Evolutionary conservation across 2,329 filamentous ascomycete genomes (phyloP).

Genomic region (Fusarium luffae): DNA sequence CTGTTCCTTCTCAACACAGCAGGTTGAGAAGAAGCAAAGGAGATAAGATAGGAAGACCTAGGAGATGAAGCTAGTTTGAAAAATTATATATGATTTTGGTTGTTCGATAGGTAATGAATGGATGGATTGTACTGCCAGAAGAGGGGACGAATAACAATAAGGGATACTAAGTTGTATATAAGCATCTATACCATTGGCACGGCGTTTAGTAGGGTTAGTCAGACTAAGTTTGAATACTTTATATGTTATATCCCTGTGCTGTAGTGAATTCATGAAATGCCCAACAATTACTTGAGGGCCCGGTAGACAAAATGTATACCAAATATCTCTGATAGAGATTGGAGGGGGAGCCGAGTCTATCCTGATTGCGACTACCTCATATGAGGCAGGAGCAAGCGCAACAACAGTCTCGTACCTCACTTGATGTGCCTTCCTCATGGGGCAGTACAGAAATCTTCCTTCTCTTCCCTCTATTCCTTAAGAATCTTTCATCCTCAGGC

Average conservation of each 20-base stretch:
- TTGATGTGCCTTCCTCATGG: not conserved
- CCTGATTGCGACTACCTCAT: not conserved
- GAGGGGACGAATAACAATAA: constrained; percentile 27
- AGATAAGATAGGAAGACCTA: constrained; percentile 41
- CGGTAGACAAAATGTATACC: not conserved
- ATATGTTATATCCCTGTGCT: constrained; percentile 16
- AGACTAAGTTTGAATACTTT: constrained; percentile 41
- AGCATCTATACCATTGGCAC: constrained; percentile 56
- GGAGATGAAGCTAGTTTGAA: constrained; percentile 33
- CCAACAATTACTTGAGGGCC: not conserved
- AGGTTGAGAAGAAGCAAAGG: constrained; percentile 62
- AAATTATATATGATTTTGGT: constrained; percentile 24
- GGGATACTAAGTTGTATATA: constrained; percentile 44
- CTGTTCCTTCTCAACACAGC: constrained; percentile 86
- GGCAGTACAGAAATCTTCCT: too few species aligned
- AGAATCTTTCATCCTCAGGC: not conserved
- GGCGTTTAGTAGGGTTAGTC: constrained; percentile 47
- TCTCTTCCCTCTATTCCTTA: not conserved
- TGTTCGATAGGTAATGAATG: constrained; percentile 28
- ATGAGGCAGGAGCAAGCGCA: not conserved
- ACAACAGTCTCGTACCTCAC: not conserved
- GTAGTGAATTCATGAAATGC: not conserved
- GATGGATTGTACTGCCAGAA: constrained; percentile 30
- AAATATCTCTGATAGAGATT: not conserved
- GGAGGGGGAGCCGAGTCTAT: not conserved